Percentiles rank a stretch among this genome's conserved stretches.
phyloP scores from a whole-genome alignment of 2,329 filamentous ascomycete species.

The Talaromyces islandicus region DNA sequence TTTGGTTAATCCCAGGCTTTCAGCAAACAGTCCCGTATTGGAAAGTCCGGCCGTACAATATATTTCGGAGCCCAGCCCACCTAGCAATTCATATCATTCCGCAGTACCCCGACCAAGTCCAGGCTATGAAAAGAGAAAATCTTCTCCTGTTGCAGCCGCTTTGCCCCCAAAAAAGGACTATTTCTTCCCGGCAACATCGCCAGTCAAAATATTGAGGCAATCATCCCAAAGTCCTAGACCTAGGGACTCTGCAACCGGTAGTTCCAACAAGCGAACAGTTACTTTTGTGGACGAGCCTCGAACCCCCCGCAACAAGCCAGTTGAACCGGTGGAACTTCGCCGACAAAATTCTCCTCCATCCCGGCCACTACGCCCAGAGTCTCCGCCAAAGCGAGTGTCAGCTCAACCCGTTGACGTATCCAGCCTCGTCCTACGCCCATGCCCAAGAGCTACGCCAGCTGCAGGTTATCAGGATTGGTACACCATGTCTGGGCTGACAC shows the following conservation, averaged over 20 bases:
- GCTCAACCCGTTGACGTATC: not conserved
- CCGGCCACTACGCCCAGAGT: conserved; percentile 4
- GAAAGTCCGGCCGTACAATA: conserved; percentile 1
- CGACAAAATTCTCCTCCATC: not conserved
- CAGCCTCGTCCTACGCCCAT: conserved; percentile 53
- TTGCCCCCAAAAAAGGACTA: not conserved
- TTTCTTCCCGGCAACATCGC: not conserved
- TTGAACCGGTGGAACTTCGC: not conserved
- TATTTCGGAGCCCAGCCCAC: conserved; percentile 1
- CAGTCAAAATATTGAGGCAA: not conserved
- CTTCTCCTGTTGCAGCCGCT: not conserved
- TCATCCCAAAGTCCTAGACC: not conserved
- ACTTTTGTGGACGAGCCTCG: conserved; percentile 7
- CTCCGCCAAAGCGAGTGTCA: conserved; percentile 12
- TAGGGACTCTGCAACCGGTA: not conserved
- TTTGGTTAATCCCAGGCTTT: not conserved
- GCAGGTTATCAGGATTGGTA: conserved; percentile 72
- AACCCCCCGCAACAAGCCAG: not conserved
- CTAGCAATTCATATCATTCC: not conserved
- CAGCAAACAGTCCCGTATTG: not conserved
- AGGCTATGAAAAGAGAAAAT: not conserved
- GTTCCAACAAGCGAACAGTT: conserved; percentile 1
- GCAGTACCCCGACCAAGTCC: not conserved
- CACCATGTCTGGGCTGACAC: conserved; percentile 62
- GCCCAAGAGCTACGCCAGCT: conserved; percentile 59